A percentile compares a stretch with the other conserved stretches of the same genome.
Conservation (phyloP, 2,329 filamentous ascomycete species). For the Epichloe uncinata region DNA sequence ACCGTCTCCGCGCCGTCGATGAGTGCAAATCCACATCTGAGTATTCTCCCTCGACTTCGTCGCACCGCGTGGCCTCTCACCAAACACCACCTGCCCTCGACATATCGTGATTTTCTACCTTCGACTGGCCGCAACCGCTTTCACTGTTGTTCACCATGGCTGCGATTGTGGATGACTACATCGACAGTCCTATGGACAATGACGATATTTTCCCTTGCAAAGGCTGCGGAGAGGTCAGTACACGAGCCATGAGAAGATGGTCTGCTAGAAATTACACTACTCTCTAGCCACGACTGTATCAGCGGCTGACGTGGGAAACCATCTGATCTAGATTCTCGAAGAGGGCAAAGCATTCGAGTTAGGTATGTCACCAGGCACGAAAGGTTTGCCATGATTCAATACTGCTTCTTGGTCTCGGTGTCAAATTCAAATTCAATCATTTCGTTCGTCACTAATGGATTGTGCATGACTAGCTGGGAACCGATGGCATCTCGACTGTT, state of each 20-base stretch:
- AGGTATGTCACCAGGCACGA: constrained; percentile 43
- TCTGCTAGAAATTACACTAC: not conserved
- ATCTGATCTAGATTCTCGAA: constrained; percentile 63
- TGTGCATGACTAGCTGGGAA: constrained; percentile 55
- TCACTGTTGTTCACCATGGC: constrained; percentile 24
- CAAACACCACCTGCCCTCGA: not conserved
- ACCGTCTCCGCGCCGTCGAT: not conserved
- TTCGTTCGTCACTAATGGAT: constrained; percentile 10
- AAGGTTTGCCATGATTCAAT: not conserved
- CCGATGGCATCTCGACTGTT: constrained; percentile 98
- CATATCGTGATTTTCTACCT: not conserved
- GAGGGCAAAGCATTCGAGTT: constrained; percentile 98
- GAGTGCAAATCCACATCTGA: not conserved
- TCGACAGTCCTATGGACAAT: constrained; percentile 55
- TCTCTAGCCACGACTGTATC: not conserved
- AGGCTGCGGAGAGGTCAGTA: constrained; percentile 70
- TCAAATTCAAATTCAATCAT: not conserved
- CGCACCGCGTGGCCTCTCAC: not conserved
- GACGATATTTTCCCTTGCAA: constrained; percentile 86
- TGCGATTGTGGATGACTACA: constrained; percentile 44
- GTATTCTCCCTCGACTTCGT: not conserved
- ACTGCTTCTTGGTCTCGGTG: no score
- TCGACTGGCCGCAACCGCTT: not conserved
- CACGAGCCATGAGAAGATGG: not conserved
- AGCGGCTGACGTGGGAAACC: constrained; percentile 4